Base-by-base conservation (phyloP, 2,329 filamentous ascomycete genomes). In the Fusarium phyllophilum region DNA sequence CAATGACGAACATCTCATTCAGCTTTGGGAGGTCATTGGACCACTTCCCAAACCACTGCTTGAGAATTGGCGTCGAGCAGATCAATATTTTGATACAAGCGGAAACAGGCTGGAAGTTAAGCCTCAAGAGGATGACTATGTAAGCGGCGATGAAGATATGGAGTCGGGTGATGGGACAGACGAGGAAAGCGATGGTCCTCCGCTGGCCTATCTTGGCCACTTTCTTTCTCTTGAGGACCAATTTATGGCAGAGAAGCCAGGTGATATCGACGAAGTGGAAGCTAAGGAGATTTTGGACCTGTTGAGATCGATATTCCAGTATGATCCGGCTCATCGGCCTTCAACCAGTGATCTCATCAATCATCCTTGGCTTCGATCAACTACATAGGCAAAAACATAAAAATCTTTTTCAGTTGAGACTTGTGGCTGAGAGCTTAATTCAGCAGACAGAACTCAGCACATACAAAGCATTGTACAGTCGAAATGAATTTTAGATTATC, bases 1-100 rank as follows among this genome's bases (percentile, higher is more conserved):
- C 0, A 62, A 62, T 1, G 60, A 62, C 3, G 60, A 60, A 12
- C 60, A 62, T 18, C 38, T 62, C 8, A 59, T 58, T 18, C 60
- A 62, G 18, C 18, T 60, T 2, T 34, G 54, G 11, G 41, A 62
- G 24, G 39, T 39, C 0, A 18, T 58, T 10, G 39, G 59, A 2
- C 51, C 51, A 18, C 5, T 58, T 3, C 51, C 51, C 3, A 3
- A 38, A 4, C 14, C 24, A 4, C 9, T 62, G 1, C 4, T 11
- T 4, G 12, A 58, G 8, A 45, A 24, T 5, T 58, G 51, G 59
- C 59, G 51, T 9, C 33, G 51, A 3, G 59, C 39, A 14, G 31
- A 39, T n/a, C 17, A 22, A 2, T 62, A 45, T 13, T 33, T 58
- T 12, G 24, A 56, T 17, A 1, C 22, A 6, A 9, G 5, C 0